phyloP scores from a whole-genome alignment of 352 stramenopile genomes.

The Phytophthora brassicae region DNA sequence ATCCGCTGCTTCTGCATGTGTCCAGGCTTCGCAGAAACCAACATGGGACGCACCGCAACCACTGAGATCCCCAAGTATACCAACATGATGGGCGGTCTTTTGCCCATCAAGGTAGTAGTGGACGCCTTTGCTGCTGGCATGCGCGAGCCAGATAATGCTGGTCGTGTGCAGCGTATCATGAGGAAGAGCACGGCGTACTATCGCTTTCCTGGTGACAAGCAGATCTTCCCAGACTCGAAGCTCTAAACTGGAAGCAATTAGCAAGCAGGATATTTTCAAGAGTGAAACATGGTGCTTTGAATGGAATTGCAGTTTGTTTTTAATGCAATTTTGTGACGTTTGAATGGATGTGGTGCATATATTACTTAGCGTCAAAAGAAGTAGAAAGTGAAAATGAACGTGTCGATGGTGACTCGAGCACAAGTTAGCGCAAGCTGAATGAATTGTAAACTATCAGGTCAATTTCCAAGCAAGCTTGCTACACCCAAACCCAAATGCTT shows the following conservation, averaged over 20 bases:
- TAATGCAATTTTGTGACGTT: not conserved
- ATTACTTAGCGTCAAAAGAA: conserved; percentile 28
- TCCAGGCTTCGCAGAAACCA: conserved; percentile 68
- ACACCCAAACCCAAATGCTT: not conserved
- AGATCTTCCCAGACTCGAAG: conserved; percentile 68
- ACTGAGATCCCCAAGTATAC: conserved; percentile 47
- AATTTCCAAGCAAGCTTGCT: conserved; percentile 1
- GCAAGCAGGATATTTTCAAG: not conserved
- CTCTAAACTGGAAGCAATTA: conserved; percentile 25
- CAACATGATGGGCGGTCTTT: conserved; percentile 52
- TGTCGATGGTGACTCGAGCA: conserved; percentile 6
- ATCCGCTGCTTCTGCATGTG: conserved; percentile 72
- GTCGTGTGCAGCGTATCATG: conserved; percentile 60
- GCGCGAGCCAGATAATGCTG: conserved; percentile 57
- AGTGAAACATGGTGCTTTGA: conserved; percentile 12
- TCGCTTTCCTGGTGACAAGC: conserved; percentile 73
- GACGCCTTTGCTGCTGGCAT: conserved; percentile 54
- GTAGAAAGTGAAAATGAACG: conserved; percentile 23
- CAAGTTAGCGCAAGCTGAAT: conserved; percentile 26
- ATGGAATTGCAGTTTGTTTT: conserved; percentile 18
- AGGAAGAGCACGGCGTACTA: conserved; percentile 53
- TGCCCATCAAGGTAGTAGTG: conserved; percentile 53
- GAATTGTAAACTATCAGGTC: conserved; percentile 34
- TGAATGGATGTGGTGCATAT: conserved; percentile 19
- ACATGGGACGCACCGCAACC: conserved; percentile 52